Evolutionary conservation across 2,329 filamentous ascomycete genomes (phyloP).

Genomic region (Calonectria naviculata): DNA sequence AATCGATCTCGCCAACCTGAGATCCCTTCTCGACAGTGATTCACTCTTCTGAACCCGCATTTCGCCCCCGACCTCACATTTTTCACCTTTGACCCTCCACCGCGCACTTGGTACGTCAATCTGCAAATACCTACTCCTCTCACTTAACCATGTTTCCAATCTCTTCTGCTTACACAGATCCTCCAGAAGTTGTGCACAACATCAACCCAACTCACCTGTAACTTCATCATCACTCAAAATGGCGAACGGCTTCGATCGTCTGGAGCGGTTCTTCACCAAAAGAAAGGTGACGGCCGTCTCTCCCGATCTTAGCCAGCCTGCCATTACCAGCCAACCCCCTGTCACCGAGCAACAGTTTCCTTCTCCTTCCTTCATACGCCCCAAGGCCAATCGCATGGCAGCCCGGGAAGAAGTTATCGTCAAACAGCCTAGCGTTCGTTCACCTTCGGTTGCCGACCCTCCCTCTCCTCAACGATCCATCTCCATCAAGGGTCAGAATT

Average conservation of each 20-base stretch:
- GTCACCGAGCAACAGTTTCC: constrained; percentile 56
- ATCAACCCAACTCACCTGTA: constrained; percentile 13
- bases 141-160: constrained; percentile 14
- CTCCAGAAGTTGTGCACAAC: constrained; percentile 38
- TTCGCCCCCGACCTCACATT: constrained; percentile 17
- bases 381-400: constrained; percentile 65
- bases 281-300: constrained; percentile 45
- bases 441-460: constrained; percentile 41
- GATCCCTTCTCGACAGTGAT: constrained; percentile 32
- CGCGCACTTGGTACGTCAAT: constrained; percentile 32
- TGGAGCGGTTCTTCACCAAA: constrained; percentile 65
- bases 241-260: constrained; percentile 60
- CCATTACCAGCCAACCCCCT: constrained; percentile 30
- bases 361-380: constrained; percentile 65
- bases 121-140: constrained; percentile 18
- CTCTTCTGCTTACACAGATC: constrained; percentile 34
- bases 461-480: constrained; percentile 29
- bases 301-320: constrained; percentile 37
- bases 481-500: constrained; percentile 25
- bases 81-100: constrained; percentile 14
- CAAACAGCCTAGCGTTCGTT: constrained; percentile 42
- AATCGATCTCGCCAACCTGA: constrained; percentile 27
- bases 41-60: constrained; percentile 29
- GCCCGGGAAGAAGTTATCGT: constrained; percentile 62
- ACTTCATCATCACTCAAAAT: constrained; percentile 47